Evolutionary conservation across 208 protist species (phyloP).

Genomic region (Crithidia fasciculata): DNA sequence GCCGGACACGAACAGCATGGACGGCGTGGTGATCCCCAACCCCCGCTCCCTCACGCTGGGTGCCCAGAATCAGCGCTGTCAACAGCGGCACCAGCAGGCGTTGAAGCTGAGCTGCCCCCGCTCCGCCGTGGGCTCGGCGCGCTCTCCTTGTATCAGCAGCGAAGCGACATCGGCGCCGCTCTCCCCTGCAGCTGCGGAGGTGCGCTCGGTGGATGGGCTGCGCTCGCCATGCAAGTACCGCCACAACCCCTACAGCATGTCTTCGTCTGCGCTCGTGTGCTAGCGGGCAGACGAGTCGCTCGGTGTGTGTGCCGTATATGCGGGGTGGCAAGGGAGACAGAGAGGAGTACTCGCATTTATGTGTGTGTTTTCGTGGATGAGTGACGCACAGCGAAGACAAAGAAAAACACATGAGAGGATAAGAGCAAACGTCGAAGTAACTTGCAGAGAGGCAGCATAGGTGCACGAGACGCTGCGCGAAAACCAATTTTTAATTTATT

Average conservation of each 20-base stretch:
- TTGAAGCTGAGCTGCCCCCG: no score
- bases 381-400: neutral
- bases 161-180: neutral
- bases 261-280: constrained; percentile 1
- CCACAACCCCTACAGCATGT: constrained; percentile 23
- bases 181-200: neutral
- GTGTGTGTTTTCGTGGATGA: neutral
- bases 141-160: constrained; percentile 4
- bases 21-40: constrained; percentile 4
- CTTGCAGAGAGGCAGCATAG: no score
- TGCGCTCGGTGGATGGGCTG: neutral
- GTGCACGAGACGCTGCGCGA: no score
- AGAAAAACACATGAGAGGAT: no score
- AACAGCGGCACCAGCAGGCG: no score
- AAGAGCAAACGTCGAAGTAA: no score
- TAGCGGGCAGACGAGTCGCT: neutral
- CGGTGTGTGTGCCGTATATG: no score
- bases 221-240: constrained; percentile 9
- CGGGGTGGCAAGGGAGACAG: no score
- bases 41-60: constrained; percentile 3
- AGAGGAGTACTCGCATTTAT: neutral
- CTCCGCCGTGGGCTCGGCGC: no score
- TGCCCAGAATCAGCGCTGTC: no score
- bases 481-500: no score
- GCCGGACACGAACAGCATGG: no score